phyloP scores from a whole-genome alignment of 192 early-diverging fungal genomes.

The Coemansia brasiliensis region DNA sequence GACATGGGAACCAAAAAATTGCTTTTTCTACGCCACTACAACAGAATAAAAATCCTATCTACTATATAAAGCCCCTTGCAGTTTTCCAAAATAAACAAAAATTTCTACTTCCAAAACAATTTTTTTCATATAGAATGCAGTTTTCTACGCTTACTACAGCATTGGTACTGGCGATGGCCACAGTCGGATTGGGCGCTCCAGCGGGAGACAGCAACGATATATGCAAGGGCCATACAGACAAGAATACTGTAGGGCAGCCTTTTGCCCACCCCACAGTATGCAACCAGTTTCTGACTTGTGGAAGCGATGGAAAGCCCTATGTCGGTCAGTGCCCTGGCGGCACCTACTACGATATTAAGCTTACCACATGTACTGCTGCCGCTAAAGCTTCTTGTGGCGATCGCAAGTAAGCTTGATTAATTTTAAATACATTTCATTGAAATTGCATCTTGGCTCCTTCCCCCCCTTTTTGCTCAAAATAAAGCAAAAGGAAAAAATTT shows the following conservation, averaged over 20 bases:
- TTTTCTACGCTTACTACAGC: neutral
- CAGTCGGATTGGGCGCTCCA: conserved; percentile 1
- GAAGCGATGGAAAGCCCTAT: conserved; percentile 29
- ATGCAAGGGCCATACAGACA: conserved; percentile 45
- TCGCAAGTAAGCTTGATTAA: conserved; percentile 24
- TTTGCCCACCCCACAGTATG: conserved; percentile 38
- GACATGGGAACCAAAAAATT: no score
- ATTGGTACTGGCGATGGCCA: neutral
- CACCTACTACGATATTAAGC: conserved; percentile 44
- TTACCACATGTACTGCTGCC: conserved; percentile 29
- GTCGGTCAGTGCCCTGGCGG: conserved; percentile 34
- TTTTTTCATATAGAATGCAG: neutral
- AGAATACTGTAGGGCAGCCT: conserved; percentile 30
- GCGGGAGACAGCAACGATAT: conserved; percentile 14
- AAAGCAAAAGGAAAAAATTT: no score
- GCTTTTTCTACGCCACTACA: no score
- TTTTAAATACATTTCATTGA: conserved; percentile 4
- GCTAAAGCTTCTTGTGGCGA: conserved; percentile 36
- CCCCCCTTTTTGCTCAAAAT: no score
- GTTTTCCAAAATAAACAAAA: no score
- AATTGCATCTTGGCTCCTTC: no score
- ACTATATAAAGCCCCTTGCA: no score
- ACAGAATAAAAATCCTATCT: no score
- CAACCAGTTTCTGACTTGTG: conserved; percentile 33
- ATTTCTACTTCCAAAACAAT: no score